Conservation (phyloP, 108 stramenopile species). For the Mediolabrus comicus region DNA sequence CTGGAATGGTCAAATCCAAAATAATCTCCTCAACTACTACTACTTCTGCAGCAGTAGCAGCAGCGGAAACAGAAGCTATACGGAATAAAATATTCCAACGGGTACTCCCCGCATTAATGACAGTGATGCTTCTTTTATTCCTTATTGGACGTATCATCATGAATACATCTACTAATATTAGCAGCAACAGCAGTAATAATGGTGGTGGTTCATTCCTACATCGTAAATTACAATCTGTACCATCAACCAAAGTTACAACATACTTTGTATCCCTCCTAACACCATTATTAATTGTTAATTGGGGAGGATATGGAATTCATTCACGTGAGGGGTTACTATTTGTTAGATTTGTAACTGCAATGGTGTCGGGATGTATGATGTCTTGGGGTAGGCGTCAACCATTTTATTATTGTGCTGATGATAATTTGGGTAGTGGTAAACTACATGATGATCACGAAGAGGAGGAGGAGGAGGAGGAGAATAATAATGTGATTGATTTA, state of each 20-base stretch:
- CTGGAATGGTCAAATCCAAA: neutral
- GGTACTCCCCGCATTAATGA: neutral
- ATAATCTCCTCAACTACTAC: neutral
- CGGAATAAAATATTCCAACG: neutral
- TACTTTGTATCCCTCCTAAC: neutral
- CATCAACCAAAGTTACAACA: constrained; percentile 4
- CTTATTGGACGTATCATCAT: too few species aligned
- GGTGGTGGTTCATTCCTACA: neutral
- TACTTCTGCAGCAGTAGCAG: neutral
- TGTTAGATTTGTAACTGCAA: constrained; percentile 25
- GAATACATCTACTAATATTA: neutral
- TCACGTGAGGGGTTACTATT: constrained; percentile 8
- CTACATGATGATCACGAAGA: neutral
- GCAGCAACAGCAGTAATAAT: neutral
- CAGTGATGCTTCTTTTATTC: constrained; percentile 6
- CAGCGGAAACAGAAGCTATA: neutral
- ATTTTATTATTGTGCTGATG: neutral
- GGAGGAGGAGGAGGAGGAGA: neutral
- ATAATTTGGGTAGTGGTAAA: neutral
- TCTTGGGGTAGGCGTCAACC: constrained; percentile 8
- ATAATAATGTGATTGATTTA: neutral
- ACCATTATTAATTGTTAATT: constrained; percentile 18
- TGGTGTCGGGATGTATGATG: constrained; percentile 8
- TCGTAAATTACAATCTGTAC: constrained; percentile 3
- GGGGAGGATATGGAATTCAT: constrained; percentile 16